Evolutionary conservation across 2,329 filamentous ascomycete species (phyloP).

Genomic region (Colletotrichum gigasporum): DNA sequence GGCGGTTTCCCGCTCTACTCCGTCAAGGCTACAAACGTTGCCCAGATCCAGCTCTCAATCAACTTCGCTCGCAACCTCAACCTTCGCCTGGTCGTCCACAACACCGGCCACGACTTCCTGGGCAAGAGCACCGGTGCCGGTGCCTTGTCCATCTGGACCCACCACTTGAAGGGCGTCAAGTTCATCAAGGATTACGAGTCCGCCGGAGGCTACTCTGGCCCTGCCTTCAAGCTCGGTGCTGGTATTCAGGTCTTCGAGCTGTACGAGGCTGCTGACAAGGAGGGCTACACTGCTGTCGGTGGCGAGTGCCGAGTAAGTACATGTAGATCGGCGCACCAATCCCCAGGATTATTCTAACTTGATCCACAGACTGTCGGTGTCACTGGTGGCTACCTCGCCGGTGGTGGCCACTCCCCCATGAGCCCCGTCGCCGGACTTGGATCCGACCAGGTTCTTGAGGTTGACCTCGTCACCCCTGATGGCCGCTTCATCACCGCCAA

Average conservation of each 20-base stretch:
- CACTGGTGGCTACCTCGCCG: constrained; percentile 40
- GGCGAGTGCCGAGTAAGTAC: constrained; percentile 58
- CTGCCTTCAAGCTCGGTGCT: constrained; percentile 63
- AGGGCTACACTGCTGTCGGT: constrained; percentile 59
- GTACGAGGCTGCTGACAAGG: constrained; percentile 57
- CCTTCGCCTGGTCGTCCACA: constrained; percentile 60
- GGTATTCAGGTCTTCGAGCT: constrained; percentile 63
- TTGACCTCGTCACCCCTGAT: constrained; percentile 56
- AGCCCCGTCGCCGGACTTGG: constrained; percentile 51
- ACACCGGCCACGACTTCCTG: constrained; percentile 63
- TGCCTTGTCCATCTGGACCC: constrained; percentile 57
- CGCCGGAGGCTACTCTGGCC: constrained; percentile 46
- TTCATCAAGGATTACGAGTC: constrained; percentile 35
- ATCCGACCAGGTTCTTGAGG: constrained; percentile 60
- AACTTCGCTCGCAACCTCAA: constrained; percentile 57
- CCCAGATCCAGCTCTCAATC: constrained; percentile 55
- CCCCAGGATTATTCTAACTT: no score
- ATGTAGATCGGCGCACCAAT: no score
- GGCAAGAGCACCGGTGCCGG: constrained; percentile 64
- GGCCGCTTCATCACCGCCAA: constrained; percentile 53
- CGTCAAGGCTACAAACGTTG: constrained; percentile 50
- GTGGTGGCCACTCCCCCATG: constrained; percentile 60
- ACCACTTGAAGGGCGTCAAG: constrained; percentile 51
- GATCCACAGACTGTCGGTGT: constrained; percentile 37
- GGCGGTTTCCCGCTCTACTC: constrained; percentile 55